Evolutionary conservation across 176 grass and related monocot genomes (phyloP), one percentile per base, ranked within the genome.

Genomic region (Eleusine indica): DNA sequence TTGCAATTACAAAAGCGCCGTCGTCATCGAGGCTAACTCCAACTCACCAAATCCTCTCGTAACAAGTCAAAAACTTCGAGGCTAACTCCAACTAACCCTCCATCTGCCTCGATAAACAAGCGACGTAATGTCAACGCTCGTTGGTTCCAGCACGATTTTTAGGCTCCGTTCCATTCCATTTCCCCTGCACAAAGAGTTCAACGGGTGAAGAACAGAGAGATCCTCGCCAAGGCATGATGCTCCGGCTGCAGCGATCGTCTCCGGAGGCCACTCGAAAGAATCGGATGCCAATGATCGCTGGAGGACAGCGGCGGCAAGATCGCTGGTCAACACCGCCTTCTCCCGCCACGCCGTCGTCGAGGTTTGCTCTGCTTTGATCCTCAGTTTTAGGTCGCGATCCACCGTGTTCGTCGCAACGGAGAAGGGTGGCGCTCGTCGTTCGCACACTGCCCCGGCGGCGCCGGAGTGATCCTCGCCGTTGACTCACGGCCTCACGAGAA

Each of bases 291-390:
- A 22, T 12, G 82, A 58, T 60, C 82, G 65, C 39, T 44, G 60
- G 25, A 85, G 76, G 0, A 29, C 49, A 22, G 22, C 78, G 42
- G 83, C 61, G 71, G 82, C 84, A 73, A 88, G 77, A 71, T 92
- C 80, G 78, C 81, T 30, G 11, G 66, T 19, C 21, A 40, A 3
- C 6, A 35, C 22, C 47, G 65, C 78, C 29, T 18, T 3, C 48
- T 74, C 14, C 72, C 30, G 28, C 72, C 16, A 6, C 64, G 74
- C 53, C 65, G 6, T 41, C 35, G 14, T 57, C 1, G 12, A 69
- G 78, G 66, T 56, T 68, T 61, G 32, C 7, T 68, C 35, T 7
- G 18, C 47, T 48, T 48, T 17, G 22, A 38, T 73, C 29, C 44
- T 54, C 57, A 5, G 30, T 53, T 68, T 67, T 68, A 17, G 63